These are phyloP conservation scores for Leishmania tropica DNA, from an alignment of 208 protist genomes.

Conservation along the genomic window DNA sequence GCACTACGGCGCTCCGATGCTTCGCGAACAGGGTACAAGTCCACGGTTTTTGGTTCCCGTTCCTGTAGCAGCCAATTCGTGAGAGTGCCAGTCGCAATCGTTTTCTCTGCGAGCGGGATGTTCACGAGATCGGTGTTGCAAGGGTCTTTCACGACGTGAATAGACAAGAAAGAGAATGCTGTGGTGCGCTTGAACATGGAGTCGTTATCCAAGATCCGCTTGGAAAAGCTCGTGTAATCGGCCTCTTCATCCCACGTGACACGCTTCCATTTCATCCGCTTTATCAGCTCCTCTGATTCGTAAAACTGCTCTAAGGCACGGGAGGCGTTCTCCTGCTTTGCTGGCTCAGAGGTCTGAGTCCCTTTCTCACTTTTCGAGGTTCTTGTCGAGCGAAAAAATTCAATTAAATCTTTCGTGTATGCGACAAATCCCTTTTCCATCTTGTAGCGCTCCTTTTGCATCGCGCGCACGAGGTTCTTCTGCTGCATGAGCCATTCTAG, in stretches of 20 bases:
- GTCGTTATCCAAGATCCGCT: constrained; percentile 85
- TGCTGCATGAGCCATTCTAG: constrained; percentile 69
- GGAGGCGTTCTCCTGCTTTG: constrained; percentile 12
- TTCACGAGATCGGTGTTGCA: constrained; percentile 44
- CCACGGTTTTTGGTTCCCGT: constrained; percentile 59
- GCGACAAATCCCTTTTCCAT: constrained; percentile 84
- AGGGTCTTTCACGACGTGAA: constrained; percentile 86
- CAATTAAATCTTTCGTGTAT: constrained; percentile 60
- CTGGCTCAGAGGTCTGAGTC: constrained; percentile 3
- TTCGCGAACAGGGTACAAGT: constrained; percentile 42
- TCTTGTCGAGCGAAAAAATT: constrained; percentile 37
- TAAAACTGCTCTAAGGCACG: constrained; percentile 83
- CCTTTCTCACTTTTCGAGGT: constrained; percentile 8
- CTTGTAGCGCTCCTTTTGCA: constrained; percentile 60
- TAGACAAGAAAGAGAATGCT: constrained; percentile 91
- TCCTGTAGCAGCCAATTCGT: constrained; percentile 85
- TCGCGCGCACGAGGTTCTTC: constrained; percentile 29
- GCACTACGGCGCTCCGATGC: constrained; percentile 38
- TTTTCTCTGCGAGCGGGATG: constrained; percentile 45
- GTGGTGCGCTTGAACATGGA: constrained; percentile 74
- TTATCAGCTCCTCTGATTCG: constrained; percentile 89
- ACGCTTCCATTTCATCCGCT: constrained; percentile 93
- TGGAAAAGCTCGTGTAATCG: constrained; percentile 87
- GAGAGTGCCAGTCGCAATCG: constrained; percentile 60
- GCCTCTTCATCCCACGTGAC: constrained; percentile 92